phyloP scores from a whole-genome alignment of 75 land plant genomes.

The Pinus taeda region DNA sequence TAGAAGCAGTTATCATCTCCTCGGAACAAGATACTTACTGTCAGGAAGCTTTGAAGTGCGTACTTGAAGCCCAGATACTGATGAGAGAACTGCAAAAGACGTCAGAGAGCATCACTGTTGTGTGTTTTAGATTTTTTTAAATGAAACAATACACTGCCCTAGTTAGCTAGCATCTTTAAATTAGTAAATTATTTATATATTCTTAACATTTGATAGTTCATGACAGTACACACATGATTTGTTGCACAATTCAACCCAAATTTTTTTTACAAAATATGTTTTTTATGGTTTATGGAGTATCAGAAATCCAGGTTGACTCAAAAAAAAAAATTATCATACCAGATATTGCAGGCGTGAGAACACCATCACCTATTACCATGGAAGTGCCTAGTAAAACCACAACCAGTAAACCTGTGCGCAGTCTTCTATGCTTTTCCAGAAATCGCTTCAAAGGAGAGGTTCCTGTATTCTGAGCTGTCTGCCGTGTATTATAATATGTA shows the following conservation, averaged over 20 bases:
- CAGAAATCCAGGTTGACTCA: not conserved
- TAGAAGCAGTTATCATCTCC: not conserved
- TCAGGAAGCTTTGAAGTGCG: conserved; percentile 30
- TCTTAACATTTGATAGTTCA: not conserved
- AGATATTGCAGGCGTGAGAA: conserved; percentile 88
- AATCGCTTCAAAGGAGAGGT: conserved; percentile 49
- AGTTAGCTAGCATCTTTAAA: not conserved
- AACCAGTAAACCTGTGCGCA: conserved; percentile 46
- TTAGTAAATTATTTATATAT: not conserved
- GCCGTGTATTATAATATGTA: conserved; percentile 43
- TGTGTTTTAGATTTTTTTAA: too few relatives aligned
- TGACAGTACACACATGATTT: not conserved
- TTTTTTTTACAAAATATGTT: not conserved
- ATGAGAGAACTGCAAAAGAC: conserved; percentile 69
- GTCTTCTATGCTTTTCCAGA: conserved; percentile 71
- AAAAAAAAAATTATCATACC: conserved; percentile 27
- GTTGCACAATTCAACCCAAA: not conserved
- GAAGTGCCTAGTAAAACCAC: conserved; percentile 71
- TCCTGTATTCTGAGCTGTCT: conserved; percentile 12
- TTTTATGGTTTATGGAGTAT: not conserved
- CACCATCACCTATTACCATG: conserved; percentile 92
- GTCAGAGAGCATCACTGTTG: not conserved
- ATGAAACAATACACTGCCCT: not conserved
- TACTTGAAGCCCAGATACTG: conserved; percentile 66
- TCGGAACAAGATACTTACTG: conserved; percentile 26